Base-by-base conservation (phyloP, 345 rosid species). In the Brassica carinata region DNA sequence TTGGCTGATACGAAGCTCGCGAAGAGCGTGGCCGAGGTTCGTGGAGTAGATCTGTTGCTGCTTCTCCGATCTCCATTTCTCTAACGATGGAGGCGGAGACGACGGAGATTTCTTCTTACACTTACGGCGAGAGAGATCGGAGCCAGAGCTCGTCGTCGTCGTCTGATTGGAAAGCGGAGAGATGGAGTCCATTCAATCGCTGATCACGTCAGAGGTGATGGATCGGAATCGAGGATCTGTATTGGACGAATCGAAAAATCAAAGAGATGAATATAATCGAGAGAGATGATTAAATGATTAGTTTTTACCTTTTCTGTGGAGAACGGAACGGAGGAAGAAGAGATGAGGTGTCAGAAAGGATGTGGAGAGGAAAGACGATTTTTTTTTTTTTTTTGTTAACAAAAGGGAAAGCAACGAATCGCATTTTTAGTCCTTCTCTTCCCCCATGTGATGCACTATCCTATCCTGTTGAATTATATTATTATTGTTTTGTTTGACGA, bases 11-110 rank as follows among this genome's bases (percentile, higher is more conserved):
- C 82, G 79, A 74, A 91, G 91, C 38, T 89, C 91, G 17, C 86
- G 84, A 10, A 96, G 69, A 58, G 97, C 98, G 30, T 83, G 90
- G 29, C 87, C 83, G 69, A 96, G 97, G 65, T 88, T 94, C 19
- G 93, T 83, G 2, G 99, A 91, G 86, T 92, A 96, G 84, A 88
- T 85, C 85, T 89, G 89, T 18, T 94, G 92, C 65, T 91, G 97
- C 14, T 91, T 78, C 66, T 90, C 92, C 5, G 99, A 91, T 82
- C 86, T 91, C 99, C 99, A 96, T 77, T 79, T 87, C 13, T 84
- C 72, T 2, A 82, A 64, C 67, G 87, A 78, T 3, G 64, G 62
- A 14, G 80, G 71, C 8, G 65, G 15, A 17, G 72, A 63, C 2
- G 87, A 3, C 0, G 64, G 80, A 0, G 81, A 77, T 84, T 88